These are phyloP conservation scores for Euphrasia confusa DNA, from an alignment of 257 asterid genomes.

Conservation along the genomic window DNA sequence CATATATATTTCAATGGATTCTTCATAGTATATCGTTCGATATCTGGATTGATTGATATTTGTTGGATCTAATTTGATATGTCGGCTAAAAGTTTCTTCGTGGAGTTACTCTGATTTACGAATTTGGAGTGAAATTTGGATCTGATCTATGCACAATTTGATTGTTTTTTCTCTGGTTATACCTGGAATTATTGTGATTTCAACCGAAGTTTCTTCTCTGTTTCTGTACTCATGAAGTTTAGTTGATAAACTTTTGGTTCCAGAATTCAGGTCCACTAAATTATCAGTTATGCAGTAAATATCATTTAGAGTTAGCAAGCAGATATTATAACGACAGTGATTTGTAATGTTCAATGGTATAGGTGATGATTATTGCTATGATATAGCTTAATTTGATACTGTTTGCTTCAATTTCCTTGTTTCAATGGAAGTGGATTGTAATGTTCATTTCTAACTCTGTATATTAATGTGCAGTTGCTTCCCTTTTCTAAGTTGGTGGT, in stretches of 20 bases:
- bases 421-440: background rate
- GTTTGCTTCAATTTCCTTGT: background rate
- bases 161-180: background rate
- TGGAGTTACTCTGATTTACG: background rate
- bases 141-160: background rate
- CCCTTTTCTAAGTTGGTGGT: background rate
- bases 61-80: background rate
- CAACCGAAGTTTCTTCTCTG: too few relatives aligned
- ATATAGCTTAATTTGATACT: background rate
- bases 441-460: background rate
- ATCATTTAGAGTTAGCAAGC: background rate
- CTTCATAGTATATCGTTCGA: background rate
- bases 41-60: background rate
- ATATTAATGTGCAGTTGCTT: background rate
- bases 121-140: background rate
- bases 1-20: background rate
- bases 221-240: too few relatives aligned
- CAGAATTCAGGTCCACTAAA: background rate
- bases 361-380: background rate
- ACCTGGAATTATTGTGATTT: background rate
- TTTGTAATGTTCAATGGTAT: background rate
- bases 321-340: background rate
- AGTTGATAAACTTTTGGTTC: background rate
- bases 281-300: background rate
- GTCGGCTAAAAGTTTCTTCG: background rate